These are phyloP conservation scores for Symbiotaphrina buchneri DNA, from an alignment of 495 filamentous ascomycete species.

Conservation along the genomic window DNA sequence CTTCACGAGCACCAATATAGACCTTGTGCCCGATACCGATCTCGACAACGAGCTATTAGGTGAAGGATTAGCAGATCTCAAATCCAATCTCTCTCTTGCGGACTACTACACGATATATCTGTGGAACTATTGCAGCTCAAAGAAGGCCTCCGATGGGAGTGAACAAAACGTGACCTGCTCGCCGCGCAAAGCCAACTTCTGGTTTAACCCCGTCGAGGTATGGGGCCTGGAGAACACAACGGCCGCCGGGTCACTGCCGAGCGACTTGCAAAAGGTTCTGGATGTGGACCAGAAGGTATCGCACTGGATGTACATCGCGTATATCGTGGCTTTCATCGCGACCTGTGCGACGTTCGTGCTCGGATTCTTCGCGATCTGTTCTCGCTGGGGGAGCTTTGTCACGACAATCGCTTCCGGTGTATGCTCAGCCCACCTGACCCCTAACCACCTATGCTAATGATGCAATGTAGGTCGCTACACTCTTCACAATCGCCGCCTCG, in stretches of 20 bases:
- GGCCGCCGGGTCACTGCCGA: conserved; percentile 24
- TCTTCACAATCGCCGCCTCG: conserved; percentile 12
- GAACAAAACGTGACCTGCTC: conserved; percentile 31
- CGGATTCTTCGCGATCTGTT: conserved; percentile 45
- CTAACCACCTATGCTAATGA: conserved; percentile 2
- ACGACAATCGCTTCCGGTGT: conserved; percentile 51
- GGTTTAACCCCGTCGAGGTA: conserved; percentile 47
- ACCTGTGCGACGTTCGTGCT: conserved; percentile 46
- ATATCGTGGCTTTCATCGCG: conserved; percentile 42
- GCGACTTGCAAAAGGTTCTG: conserved; percentile 38
- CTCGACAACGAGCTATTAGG: conserved; percentile 11
- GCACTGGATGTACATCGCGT: conserved; percentile 63
- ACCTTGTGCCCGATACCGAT: conserved; percentile 5
- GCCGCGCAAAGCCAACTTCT: conserved; percentile 36
- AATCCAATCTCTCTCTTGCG: conserved; percentile 31
- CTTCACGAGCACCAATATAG: conserved; percentile 5
- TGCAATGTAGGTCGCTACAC: conserved; percentile 5
- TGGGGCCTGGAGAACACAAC: conserved; percentile 33
- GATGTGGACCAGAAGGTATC: conserved; percentile 46
- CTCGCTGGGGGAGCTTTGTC: conserved; percentile 47
- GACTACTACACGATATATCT: conserved; percentile 67
- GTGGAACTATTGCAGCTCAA: conserved; percentile 68
- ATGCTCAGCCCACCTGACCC: conserved; percentile 17
- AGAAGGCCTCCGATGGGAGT: conserved; percentile 20
- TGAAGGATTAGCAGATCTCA: conserved; percentile 9